Evolutionary conservation across 2,329 filamentous ascomycete genomes (phyloP).

Genomic region (Penicillium fuscoglaucum): DNA sequence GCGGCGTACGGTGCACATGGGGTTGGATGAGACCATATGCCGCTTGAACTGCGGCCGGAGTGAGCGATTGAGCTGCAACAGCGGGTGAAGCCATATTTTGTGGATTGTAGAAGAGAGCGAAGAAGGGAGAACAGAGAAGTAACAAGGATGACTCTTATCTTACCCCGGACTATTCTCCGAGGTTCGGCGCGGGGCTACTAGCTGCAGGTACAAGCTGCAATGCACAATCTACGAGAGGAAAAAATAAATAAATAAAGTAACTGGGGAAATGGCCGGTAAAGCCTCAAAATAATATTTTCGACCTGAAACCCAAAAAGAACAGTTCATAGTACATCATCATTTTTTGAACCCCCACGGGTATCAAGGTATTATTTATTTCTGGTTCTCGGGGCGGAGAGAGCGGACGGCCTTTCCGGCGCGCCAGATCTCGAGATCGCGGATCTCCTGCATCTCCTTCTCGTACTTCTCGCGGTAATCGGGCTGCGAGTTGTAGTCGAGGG

Average conservation of each 20-base stretch:
- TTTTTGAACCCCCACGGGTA: conserved; percentile 33
- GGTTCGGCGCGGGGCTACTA: not conserved
- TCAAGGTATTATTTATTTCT: conserved; percentile 59
- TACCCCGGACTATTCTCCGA: conserved; percentile 15
- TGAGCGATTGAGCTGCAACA: conserved; percentile 53
- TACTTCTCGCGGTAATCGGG: conserved; percentile 95
- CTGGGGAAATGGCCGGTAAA: conserved; percentile 8
- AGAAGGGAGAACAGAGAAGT: not conserved
- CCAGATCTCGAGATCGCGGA: conserved; percentile 98
- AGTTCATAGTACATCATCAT: conserved; percentile 40
- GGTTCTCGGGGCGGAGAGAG: conserved; percentile 81
- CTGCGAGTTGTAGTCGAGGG: conserved; percentile 95
- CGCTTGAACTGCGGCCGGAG: conserved; percentile 66
- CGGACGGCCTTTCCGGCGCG: conserved; percentile 94
- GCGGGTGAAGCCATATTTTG: conserved; percentile 45
- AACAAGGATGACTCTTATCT: not conserved
- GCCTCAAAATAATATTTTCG: conserved; percentile 13
- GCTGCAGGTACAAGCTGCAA: not conserved
- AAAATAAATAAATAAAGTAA: not conserved
- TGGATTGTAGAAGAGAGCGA: not conserved
- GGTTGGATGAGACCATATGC: conserved; percentile 73
- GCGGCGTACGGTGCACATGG: conserved; percentile 79
- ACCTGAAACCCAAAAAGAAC: conserved; percentile 26
- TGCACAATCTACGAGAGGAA: not conserved
- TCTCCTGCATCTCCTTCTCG: conserved; percentile 98